A percentile compares a stretch with the other conserved stretches of the same genome.
phyloP scores from a whole-genome alignment of 2,329 filamentous ascomycete species.

The Alternaria infectoria region DNA sequence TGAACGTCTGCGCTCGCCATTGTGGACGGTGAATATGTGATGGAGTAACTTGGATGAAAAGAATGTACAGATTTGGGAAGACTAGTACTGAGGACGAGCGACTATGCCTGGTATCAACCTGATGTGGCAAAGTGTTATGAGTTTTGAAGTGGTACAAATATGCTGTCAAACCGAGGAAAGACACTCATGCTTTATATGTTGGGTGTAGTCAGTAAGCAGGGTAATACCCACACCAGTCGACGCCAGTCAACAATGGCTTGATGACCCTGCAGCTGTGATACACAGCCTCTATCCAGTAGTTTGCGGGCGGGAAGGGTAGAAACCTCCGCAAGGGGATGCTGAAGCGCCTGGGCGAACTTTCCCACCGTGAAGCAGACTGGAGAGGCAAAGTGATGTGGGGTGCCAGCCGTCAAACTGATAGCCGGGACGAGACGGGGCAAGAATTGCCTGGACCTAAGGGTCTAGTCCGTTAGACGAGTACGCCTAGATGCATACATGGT shows the following conservation, averaged over 20 bases:
- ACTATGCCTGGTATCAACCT: background rate
- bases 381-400: background rate
- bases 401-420: background rate
- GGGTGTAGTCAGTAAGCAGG: background rate
- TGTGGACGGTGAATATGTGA: background rate
- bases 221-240: background rate
- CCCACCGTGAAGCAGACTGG: background rate
- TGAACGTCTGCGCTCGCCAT: slow-evolving; percentile 42
- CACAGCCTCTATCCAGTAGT: slow-evolving; percentile 8
- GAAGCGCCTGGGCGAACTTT: slow-evolving; percentile 1
- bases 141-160: background rate
- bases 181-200: slow-evolving; percentile 14
- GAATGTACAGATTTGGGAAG: background rate
- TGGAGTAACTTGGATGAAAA: background rate
- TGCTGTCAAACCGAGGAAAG: background rate
- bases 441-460: background rate
- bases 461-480: slow-evolving; percentile 4
- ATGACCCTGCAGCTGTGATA: slow-evolving; percentile 15
- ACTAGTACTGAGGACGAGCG: background rate
- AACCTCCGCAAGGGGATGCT: background rate
- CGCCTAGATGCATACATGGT: slow-evolving; percentile 12
- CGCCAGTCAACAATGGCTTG: slow-evolving; percentile 6
- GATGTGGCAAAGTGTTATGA: background rate
- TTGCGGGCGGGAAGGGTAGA: background rate
- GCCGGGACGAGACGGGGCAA: background rate